A percentile compares a stretch with the other conserved stretches of the same genome.
phyloP scores from a whole-genome alignment of 148 eudicot species.

The Vaccinium vitisidaea region DNA sequence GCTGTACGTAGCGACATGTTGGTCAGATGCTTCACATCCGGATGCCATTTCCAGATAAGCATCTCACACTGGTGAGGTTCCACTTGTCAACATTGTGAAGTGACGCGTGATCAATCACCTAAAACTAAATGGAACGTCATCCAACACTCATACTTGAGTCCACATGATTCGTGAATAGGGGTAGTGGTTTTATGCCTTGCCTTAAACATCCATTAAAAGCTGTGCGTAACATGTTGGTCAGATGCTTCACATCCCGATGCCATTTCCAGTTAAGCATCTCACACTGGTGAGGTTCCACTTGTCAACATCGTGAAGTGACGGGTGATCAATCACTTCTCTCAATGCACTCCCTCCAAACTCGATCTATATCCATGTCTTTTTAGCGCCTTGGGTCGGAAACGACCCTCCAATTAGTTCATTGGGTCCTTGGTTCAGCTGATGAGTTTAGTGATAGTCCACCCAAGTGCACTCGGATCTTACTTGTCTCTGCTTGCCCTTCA shows the following conservation, averaged over 20 bases:
- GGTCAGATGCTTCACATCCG: neutral
- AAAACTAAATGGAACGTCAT: neutral
- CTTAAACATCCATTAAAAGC: neutral
- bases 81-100: neutral
- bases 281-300: neutral
- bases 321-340: neutral
- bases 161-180: neutral
- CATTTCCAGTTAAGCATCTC: neutral
- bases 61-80: neutral
- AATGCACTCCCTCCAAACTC: neutral
- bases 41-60: neutral
- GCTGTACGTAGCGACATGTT: neutral
- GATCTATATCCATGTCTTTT: neutral
- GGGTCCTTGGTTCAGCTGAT: neutral
- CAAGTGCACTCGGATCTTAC: neutral
- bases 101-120: neutral
- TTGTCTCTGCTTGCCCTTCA: neutral
- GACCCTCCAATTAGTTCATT: neutral
- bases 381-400: neutral
- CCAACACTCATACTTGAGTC: neutral
- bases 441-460: neutral
- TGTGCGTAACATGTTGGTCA: neutral
- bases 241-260: neutral
- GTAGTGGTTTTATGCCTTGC: neutral
- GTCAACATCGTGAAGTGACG: neutral